Percentiles rank a stretch among this genome's conserved stretches.
These are phyloP conservation scores for Hymenoscyphus fraxineus DNA, from an alignment of 2,329 filamentous ascomycete genomes.

Conservation along the genomic window DNA sequence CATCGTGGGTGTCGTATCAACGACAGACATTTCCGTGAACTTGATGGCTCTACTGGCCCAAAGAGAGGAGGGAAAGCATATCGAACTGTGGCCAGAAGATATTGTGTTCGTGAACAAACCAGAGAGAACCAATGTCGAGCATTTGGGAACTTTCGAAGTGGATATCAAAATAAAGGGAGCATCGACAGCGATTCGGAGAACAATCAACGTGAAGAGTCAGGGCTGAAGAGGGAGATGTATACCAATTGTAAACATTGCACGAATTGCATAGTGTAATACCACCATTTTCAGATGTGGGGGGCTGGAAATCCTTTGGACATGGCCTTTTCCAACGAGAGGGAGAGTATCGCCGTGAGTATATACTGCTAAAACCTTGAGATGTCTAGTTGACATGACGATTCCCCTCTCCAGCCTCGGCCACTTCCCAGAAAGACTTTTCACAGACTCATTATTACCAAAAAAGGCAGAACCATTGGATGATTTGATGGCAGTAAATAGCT, in stretches of 20 bases:
- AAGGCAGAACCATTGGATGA: neutral
- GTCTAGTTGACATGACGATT: neutral
- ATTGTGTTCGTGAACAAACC: slow-evolving; percentile 44
- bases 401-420: neutral
- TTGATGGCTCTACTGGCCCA: slow-evolving; percentile 46
- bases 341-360: neutral
- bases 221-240: neutral
- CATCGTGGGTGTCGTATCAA: slow-evolving; percentile 52
- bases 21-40: slow-evolving; percentile 46
- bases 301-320: neutral
- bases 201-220: slow-evolving; percentile 40
- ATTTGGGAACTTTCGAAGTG: slow-evolving; percentile 49
- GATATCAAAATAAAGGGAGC: slow-evolving; percentile 48
- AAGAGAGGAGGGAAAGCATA: slow-evolving; percentile 47
- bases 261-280: slow-evolving; percentile 17
- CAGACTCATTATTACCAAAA: neutral
- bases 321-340: neutral
- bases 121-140: slow-evolving; percentile 45
- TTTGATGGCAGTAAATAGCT: neutral
- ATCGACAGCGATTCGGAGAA: slow-evolving; percentile 39
- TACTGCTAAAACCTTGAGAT: neutral
- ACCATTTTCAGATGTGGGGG: slow-evolving; percentile 12
- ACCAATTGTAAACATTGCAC: slow-evolving; percentile 4
- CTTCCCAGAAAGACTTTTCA: neutral
- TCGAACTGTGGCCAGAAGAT: slow-evolving; percentile 47